A percentile compares a stretch with the other conserved stretches of the same genome.
Conservation (phyloP, 2,329 filamentous ascomycete species). For the Aspergillus oerlinghausenensis region DNA sequence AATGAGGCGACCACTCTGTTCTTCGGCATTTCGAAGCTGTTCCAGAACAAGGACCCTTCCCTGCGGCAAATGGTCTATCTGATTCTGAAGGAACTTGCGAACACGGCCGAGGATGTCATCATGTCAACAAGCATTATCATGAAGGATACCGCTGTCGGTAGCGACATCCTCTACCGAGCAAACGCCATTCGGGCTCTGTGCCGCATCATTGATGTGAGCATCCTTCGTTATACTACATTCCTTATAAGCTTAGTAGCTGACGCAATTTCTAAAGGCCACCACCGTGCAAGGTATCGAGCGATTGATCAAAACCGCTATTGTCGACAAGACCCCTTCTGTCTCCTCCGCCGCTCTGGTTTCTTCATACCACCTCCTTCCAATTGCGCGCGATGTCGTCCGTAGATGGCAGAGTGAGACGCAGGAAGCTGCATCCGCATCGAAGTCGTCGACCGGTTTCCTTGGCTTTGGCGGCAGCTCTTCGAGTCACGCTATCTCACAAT, state of each 20-base stretch:
- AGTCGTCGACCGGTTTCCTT: constrained; percentile 85
- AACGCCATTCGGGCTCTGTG: constrained; percentile 95
- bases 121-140: constrained; percentile 99
- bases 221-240: neutral
- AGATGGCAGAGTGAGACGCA: constrained; percentile 99
- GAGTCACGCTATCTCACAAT: constrained; percentile 68
- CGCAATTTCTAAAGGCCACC: constrained; percentile 58
- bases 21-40: constrained; percentile 98
- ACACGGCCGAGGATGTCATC: constrained; percentile 96
- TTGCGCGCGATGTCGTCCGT: constrained; percentile 89
- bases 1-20: constrained; percentile 98
- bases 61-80: constrained; percentile 98
- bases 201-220: constrained; percentile 86
- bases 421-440: constrained; percentile 85
- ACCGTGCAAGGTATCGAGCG: constrained; percentile 97
- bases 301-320: constrained; percentile 97
- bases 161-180: constrained; percentile 86
- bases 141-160: constrained; percentile 97
- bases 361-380: constrained; percentile 94
- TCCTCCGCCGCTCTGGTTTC: constrained; percentile 94
- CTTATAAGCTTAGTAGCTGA: neutral
- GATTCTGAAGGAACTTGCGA: constrained; percentile 93
- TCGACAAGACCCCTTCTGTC: constrained; percentile 97
- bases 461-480: constrained; percentile 79
- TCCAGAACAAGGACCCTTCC: constrained; percentile 98